phyloP scores from a whole-genome alignment of 352 stramenopile genomes.

The Phytophthora cactorum region DNA sequence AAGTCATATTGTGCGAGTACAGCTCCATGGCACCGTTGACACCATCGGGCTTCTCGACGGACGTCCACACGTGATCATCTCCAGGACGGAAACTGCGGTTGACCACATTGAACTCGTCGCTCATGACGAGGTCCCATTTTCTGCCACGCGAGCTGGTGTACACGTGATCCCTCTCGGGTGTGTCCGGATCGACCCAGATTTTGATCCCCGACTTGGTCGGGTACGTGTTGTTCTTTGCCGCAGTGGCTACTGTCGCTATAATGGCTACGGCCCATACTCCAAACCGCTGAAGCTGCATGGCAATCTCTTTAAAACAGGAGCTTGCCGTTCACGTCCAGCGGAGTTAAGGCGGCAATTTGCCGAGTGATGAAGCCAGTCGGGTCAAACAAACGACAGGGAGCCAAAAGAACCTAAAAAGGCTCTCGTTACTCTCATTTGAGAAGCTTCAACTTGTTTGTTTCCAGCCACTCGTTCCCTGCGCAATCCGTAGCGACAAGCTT shows the following conservation, averaged over 20 bases:
- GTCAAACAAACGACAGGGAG: constrained; percentile 4
- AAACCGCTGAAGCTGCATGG: constrained; percentile 17
- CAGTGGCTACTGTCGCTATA: neutral
- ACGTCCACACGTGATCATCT: constrained; percentile 93
- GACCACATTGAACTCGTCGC: constrained; percentile 94
- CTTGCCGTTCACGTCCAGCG: neutral
- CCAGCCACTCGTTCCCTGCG: constrained; percentile 3
- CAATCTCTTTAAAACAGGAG: neutral
- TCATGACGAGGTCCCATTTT: constrained; percentile 85
- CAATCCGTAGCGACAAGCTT: neutral
- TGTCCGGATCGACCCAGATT: constrained; percentile 71
- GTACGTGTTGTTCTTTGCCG: constrained; percentile 24
- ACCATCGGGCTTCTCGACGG: constrained; percentile 93
- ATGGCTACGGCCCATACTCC: neutral
- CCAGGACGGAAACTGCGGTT: constrained; percentile 90
- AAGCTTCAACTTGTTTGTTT: neutral
- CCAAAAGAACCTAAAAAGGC: neutral
- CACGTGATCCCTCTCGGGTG: constrained; percentile 37
- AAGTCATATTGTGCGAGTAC: constrained; percentile 87
- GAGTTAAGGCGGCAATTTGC: constrained; percentile 15
- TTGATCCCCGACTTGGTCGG: constrained; percentile 29
- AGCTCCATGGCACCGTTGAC: constrained; percentile 90
- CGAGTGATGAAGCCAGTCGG: constrained; percentile 4
- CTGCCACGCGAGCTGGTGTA: constrained; percentile 51
- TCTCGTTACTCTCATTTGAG: neutral